Conservation (phyloP, 2,329 filamentous ascomycete species). For the Cryphonectria parasitica region DNA sequence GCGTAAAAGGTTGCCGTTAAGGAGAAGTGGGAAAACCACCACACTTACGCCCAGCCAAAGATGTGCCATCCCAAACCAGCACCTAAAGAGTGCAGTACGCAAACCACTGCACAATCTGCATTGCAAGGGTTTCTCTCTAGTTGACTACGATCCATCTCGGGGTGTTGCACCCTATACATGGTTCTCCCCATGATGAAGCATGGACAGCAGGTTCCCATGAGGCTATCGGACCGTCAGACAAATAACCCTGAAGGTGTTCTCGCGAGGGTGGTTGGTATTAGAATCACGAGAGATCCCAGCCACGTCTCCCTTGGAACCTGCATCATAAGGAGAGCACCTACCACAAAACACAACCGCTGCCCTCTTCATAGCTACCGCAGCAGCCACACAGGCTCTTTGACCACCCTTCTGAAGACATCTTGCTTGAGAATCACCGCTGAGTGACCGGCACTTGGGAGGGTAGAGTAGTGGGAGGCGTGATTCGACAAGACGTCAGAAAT, state of each 20-base stretch:
- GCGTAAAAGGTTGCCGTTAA: background rate
- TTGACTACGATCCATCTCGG: constrained; percentile 15
- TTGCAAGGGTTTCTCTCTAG: constrained; percentile 23
- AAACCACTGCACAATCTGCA: constrained; percentile 21
- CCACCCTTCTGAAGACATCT: constrained; percentile 12
- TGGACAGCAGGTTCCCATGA: constrained; percentile 21
- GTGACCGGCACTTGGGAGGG: background rate
- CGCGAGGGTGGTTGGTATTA: no score
- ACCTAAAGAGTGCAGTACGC: constrained; percentile 16
- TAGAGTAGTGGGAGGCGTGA: background rate
- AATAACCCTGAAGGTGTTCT: no score
- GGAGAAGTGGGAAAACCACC: background rate
- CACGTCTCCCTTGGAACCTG: background rate
- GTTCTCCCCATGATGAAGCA: constrained; percentile 24
- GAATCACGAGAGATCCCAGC: background rate
- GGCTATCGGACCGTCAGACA: constrained; percentile 5
- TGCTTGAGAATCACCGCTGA: background rate
- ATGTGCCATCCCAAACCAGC: constrained; percentile 14
- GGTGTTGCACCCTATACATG: constrained; percentile 20
- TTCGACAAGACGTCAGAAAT: background rate
- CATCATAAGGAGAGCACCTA: background rate
- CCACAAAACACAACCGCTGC: constrained; percentile 20
- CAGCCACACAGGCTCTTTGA: constrained; percentile 15
- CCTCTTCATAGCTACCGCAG: constrained; percentile 8
- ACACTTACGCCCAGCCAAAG: constrained; percentile 20